A percentile compares a stretch with the other conserved stretches of the same genome.
phyloP scores from a whole-genome alignment of 371 early-diverging fungal species.

The Lichtheimia hyalospora region DNA sequence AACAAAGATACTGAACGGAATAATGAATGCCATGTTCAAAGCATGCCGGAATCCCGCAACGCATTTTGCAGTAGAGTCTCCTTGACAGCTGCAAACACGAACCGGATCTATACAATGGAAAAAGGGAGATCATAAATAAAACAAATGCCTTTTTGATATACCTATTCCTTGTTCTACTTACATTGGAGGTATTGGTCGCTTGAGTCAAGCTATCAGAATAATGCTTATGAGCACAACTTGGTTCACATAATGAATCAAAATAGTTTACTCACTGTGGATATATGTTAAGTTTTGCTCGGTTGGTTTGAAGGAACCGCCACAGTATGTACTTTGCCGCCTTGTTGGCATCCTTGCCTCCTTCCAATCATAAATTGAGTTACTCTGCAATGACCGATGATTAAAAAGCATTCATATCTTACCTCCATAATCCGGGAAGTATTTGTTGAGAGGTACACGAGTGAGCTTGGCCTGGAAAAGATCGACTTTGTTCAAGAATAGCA shows the following conservation, averaged over 20 bases:
- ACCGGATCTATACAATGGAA: constrained; percentile 38
- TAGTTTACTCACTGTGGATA: constrained; percentile 66
- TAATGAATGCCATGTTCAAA: constrained; percentile 25
- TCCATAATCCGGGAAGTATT: constrained; percentile 62
- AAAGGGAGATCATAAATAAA: neutral
- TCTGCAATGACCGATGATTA: too few relatives aligned
- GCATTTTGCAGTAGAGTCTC: constrained; percentile 73
- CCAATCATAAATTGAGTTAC: too few relatives aligned
- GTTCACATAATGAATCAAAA: neutral
- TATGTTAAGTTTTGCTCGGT: constrained; percentile 67
- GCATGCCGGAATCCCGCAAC: constrained; percentile 63
- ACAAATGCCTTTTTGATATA: neutral
- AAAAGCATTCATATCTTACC: constrained; percentile 27
- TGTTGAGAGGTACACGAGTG: constrained; percentile 51
- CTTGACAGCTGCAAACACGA: constrained; percentile 76
- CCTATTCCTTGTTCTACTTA: constrained; percentile 20
- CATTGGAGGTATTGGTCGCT: constrained; percentile 74
- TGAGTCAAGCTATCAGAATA: constrained; percentile 56
- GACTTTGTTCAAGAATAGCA: constrained; percentile 82
- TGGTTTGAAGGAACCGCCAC: constrained; percentile 70
- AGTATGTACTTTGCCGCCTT: constrained; percentile 76
- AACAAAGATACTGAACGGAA: too few relatives aligned
- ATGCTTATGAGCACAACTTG: neutral
- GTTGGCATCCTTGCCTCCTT: constrained; percentile 65
- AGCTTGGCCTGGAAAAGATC: constrained; percentile 71